Evolutionary conservation across 441 rosid genomes (phyloP).

Genomic region (Hura crepitans): DNA sequence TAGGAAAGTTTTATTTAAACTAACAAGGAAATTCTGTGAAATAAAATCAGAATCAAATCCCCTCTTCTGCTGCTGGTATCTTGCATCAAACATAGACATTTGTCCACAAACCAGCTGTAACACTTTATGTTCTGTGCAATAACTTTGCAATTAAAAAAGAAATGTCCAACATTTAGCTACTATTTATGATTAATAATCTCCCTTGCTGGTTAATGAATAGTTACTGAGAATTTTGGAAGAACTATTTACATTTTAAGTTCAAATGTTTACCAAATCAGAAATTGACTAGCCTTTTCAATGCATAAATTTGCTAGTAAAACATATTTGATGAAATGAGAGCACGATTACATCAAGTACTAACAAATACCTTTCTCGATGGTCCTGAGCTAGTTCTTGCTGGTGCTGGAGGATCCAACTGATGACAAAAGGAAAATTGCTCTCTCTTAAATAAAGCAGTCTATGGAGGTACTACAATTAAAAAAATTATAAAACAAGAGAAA

Average conservation of each 20-base stretch:
- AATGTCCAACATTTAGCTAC: not conserved
- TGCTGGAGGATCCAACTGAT: slow-evolving; percentile 72
- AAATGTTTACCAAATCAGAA: slow-evolving; percentile 1
- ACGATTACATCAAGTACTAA: slow-evolving; percentile 6
- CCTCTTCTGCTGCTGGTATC: too few species aligned
- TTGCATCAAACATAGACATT: too few species aligned
- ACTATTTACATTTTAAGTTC: not conserved
- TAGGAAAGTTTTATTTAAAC: too few species aligned
- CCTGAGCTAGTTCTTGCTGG: slow-evolving; percentile 71
- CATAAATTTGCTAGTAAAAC: slow-evolving; percentile 11
- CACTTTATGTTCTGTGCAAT: not conserved
- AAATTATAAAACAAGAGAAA: slow-evolving; percentile 10
- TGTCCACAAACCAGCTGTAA: too few species aligned
- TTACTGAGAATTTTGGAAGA: not conserved
- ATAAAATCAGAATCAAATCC: too few species aligned
- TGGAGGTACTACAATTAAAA: slow-evolving; percentile 13
- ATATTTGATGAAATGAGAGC: slow-evolving; percentile 5
- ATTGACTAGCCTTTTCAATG: not conserved
- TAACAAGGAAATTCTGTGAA: too few species aligned
- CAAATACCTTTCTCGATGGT: slow-evolving; percentile 75
- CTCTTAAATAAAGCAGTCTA: slow-evolving; percentile 14
- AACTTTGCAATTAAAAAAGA: not conserved
- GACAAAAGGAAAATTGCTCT: slow-evolving; percentile 23
- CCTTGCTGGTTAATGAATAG: not conserved
- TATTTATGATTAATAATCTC: not conserved